Evolutionary conservation across 2,329 filamentous ascomycete species (phyloP), one percentile per base, ranked within the genome.

Genomic region (Aureobasidium sp.): DNA sequence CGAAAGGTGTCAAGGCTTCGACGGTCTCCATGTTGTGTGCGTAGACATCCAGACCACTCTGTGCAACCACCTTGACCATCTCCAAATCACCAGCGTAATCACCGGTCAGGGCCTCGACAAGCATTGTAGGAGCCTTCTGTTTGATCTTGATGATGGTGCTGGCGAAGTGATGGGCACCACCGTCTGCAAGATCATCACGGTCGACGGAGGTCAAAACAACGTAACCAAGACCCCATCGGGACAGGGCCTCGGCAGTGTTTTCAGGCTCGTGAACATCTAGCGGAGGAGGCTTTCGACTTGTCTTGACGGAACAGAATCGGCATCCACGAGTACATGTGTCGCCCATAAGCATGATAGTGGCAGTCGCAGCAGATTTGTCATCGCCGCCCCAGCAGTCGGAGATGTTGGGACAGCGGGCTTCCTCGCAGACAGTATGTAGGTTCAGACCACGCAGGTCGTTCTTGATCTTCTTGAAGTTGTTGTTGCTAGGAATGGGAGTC

Each of bases 271-370:
- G 93, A 2, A 90, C 89, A 73, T 99, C 94, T 54, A 99, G 82
- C 11, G 94, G 90, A 13, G 91, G 86, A 0, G 86, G 86, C 1
- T 80, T 77, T 47, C 89, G 86, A 63, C 79, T 87, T 3, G 94
- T 99, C 82, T 97, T 97, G 58, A 99, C 94, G 66, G 88, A 91
- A 82, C 94, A 99, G 80, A 99, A 99, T 59, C 94, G 86, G 76
- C 94, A 99, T 21, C 93, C 94, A 63, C 94, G 84, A 21, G 94
- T 99, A 76, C 94, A 99, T 9, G 93, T 97, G 75, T 99, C 94
- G 66, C 94, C 94, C 92, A 97, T 97, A 53, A 99, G 79, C 94
- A 99, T 99, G 75, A 99, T 97, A 11, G 94, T 99, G 2, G 94
- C 94, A 36, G 94, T 99, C 4, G 94, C 94, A 30, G 91, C 88